Conservation (phyloP, 306 rosid species). For the Notholithocarpus densiflorus region DNA sequence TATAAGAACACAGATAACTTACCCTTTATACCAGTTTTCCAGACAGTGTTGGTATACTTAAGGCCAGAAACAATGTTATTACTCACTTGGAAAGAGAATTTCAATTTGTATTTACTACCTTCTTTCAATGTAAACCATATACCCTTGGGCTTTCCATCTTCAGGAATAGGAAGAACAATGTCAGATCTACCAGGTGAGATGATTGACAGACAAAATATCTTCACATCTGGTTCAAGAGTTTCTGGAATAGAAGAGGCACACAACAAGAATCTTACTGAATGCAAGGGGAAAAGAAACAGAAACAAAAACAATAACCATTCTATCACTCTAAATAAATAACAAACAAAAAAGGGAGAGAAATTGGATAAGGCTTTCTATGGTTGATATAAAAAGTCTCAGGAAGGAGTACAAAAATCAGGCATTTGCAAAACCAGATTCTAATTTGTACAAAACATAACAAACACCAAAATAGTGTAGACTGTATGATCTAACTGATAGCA, state of each 20-base stretch:
- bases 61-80: slow-evolving; percentile 95
- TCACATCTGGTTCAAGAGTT: slow-evolving; percentile 85
- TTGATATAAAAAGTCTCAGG: not conserved
- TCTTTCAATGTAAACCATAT: slow-evolving; percentile 95
- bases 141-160: slow-evolving; percentile 73
- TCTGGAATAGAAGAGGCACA: slow-evolving; percentile 32
- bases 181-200: slow-evolving; percentile 65
- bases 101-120: slow-evolving; percentile 79
- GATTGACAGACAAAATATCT: slow-evolving; percentile 80
- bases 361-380: not conserved
- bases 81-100: slow-evolving; percentile 73
- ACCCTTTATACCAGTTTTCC: slow-evolving; percentile 95
- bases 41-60: slow-evolving; percentile 87
- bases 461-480: not conserved
- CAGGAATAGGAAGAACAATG: slow-evolving; percentile 77
- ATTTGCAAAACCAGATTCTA: not conserved
- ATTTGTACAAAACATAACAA: not conserved
- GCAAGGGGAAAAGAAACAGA: not conserved
- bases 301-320: not conserved
- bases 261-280: not conserved
- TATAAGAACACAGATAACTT: slow-evolving; percentile 6
- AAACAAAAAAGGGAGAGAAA: not conserved
- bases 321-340: not conserved
- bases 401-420: not conserved
- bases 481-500: not conserved